These are phyloP conservation scores for Trichoderma reesei DNA, from an alignment of 495 filamentous ascomycete genomes.

Conservation along the genomic window DNA sequence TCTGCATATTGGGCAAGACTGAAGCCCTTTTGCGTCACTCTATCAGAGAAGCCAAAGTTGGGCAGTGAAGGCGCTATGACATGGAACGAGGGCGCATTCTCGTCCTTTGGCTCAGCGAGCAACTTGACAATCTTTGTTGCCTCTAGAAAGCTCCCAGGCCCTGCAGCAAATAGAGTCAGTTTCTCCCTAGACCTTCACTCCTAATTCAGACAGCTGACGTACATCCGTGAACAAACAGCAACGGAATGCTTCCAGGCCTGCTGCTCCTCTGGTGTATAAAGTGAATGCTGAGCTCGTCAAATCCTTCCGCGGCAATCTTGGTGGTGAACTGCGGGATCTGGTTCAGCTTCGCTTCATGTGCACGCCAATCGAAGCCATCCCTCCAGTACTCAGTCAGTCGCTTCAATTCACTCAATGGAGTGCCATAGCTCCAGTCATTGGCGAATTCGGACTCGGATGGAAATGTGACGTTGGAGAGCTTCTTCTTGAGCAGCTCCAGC, in stretches of 20 bases:
- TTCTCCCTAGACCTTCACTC: neutral
- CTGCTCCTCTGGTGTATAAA: conserved; percentile 45
- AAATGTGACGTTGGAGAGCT: conserved; percentile 22
- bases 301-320: conserved; percentile 35
- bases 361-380: conserved; percentile 36
- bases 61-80: conserved; percentile 57
- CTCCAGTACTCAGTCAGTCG: conserved; percentile 40
- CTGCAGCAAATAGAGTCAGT: conserved; percentile 20
- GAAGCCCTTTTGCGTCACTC: conserved; percentile 42
- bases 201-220: conserved; percentile 13
- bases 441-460: conserved; percentile 22
- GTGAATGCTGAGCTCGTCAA: conserved; percentile 38
- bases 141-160: conserved; percentile 63
- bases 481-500: conserved; percentile 22
- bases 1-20: conserved; percentile 48
- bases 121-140: conserved; percentile 52
- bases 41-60: conserved; percentile 53
- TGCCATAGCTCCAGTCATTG: conserved; percentile 29
- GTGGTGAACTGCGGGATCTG: conserved; percentile 47
- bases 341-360: conserved; percentile 41
- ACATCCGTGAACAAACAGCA: conserved; percentile 51
- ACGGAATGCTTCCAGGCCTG: conserved; percentile 36
- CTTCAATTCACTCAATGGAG: conserved; percentile 43
- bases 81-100: conserved; percentile 45
- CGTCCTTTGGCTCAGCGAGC: conserved; percentile 30